phyloP scores from a whole-genome alignment of 306 rosid species.

The Senna siamea region DNA sequence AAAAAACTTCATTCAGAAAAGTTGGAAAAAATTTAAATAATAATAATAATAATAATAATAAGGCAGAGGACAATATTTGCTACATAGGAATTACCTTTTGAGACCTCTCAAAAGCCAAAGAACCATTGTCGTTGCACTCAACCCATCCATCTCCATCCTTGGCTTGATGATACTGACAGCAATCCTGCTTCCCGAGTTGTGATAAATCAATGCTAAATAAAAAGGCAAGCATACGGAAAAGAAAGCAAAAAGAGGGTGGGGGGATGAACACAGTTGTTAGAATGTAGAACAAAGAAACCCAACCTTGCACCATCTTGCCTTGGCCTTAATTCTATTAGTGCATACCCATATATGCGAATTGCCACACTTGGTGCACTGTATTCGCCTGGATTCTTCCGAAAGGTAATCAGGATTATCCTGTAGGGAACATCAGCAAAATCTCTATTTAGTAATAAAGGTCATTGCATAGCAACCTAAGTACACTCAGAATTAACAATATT shows the following conservation, averaged over 20 bases:
- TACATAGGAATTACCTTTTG: slow-evolving; percentile 62
- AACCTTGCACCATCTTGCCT: slow-evolving; percentile 99
- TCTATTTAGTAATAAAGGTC: slow-evolving; percentile 21
- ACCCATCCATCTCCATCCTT: slow-evolving; percentile 99
- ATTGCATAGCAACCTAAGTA: slow-evolving; percentile 18
- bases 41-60: background rate
- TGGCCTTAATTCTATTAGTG: slow-evolving; percentile 87
- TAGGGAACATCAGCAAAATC: slow-evolving; percentile 35
- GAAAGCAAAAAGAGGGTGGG: slow-evolving; percentile 7
- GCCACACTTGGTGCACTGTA: slow-evolving; percentile 96
- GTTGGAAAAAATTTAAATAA: slow-evolving; percentile 2
- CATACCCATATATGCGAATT: slow-evolving; percentile 98
- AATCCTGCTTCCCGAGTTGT: slow-evolving; percentile 66
- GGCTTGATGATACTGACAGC: slow-evolving; percentile 98
- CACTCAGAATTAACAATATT: background rate
- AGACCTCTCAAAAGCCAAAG: slow-evolving; percentile 78
- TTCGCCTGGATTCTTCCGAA: slow-evolving; percentile 91
- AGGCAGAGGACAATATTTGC: slow-evolving; percentile 12
- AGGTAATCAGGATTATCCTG: slow-evolving; percentile 76
- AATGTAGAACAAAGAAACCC: slow-evolving; percentile 31
- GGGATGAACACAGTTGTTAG: slow-evolving; percentile 4
- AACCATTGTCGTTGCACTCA: slow-evolving; percentile 92
- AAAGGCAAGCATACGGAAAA: background rate
- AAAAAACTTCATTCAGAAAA: slow-evolving; percentile 39
- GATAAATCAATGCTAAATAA: slow-evolving; percentile 30